Evolutionary conservation across 78 protist species (phyloP), one percentile per base, ranked within the genome.

Genomic region (Chrysochromulina parva): DNA sequence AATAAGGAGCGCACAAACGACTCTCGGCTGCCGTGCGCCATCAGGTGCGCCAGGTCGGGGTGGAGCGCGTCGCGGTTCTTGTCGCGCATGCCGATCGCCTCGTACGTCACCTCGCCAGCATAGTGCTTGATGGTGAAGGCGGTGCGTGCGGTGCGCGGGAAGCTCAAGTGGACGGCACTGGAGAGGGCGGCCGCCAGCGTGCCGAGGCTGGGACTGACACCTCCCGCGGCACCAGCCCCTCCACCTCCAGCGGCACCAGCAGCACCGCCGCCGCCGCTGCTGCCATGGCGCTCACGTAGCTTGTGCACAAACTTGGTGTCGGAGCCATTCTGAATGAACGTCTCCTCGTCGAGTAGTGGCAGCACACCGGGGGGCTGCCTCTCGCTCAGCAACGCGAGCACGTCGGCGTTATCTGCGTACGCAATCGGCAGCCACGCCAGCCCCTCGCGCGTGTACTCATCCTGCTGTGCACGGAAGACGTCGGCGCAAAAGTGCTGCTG

Each of bases 401-500:
- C 20, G 28, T 7, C 28, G 22, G 50, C 17, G 54, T 71, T 71
- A 54, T 71, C 38, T 11, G 17, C 55, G 22, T 17, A 71, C 22
- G 13, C 5, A 2, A 71, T 7, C 54, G 9, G 55, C 53, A 5
- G 9, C 81, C 55, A 71, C 53, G 81, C 22, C 22, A 71, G n/a
- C 81, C 2, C 38, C 53, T 71, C 81, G 26, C 14, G 55, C 81
- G 22, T 17, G 81, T 71, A 71, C 55, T 14, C 26, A 13, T 11
- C 54, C 81, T 47, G 81, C 81, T 71, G 96, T 82, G 58, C 20
- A 55, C 6, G 76, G 92, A 98, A 96, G 96, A 90, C 54, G 50
- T 88, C 5, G 69, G 60, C 16, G 53, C 96, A 96, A 90, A 98
- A 98, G 10, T 96, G 78, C 92, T 96, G 98, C 95, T 98, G 99